Evolutionary conservation across 1,139 yeast genomes (phyloP), one percentile per base, ranked within the genome.

Genomic region (Yamadazyma songkhlaensis): DNA sequence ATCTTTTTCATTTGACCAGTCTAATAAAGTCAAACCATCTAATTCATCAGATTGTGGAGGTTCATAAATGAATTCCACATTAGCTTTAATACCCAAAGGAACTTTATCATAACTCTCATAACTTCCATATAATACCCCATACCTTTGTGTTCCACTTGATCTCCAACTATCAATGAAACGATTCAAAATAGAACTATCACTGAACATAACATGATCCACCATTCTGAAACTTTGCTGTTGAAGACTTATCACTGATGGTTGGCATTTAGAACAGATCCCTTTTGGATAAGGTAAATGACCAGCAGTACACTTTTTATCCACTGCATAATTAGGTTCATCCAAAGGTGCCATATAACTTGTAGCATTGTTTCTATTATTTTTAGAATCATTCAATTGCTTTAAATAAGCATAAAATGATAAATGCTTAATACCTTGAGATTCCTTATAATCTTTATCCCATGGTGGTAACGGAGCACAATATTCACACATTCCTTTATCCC

Each of bases 161-260:
- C 99, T 79, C 99, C 99, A 92, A 11, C 86, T 67, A 47, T 92
- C 94, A 41, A 94, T 86, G 59, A 94, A 92, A 29, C 74, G 69
- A 57, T 92, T 87, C 41, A 94, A 77, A 25, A 89, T 75, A 4
- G 71, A 67, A 32, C 33, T 35, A 44, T 78, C 79, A 13, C 89
- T 81, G 60, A 90, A 86, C 59, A 92, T 97, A 23, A 92, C 94
- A 64, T 94, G 97, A 60, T 94, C 99, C 14, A 94, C 96, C 96
- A 92, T 87, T 53, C 99, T 76, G 59, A 86, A 94, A 34, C 75
- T 72, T 59, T 94, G 98, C 57, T 83, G 90, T 57, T 85, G 95
- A 45, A 94, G 69, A 0, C 97, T 89, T 41, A 94, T 88, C 0
- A 96, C 95, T 1, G 96, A 81, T 0, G 98, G 97, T 59, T 90